Evolutionary conservation across 192 early-diverging fungal species (phyloP).

Genomic region (Coemansia sp.): DNA sequence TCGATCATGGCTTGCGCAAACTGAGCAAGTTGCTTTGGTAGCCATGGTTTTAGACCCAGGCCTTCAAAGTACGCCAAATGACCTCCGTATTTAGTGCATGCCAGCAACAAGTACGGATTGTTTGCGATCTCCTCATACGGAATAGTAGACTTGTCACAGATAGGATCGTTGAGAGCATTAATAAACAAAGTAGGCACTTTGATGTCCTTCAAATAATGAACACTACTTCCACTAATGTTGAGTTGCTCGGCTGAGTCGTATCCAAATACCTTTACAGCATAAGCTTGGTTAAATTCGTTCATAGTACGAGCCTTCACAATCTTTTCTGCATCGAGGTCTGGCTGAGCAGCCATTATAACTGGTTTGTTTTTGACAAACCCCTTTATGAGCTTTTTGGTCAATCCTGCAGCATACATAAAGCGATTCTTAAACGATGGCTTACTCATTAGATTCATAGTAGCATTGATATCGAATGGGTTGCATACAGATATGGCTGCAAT

Average conservation of each 20-base stretch:
- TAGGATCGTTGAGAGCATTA: conserved; percentile 87
- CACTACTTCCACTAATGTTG: conserved; percentile 62
- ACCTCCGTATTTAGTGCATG: conserved; percentile 77
- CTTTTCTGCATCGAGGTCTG: conserved; percentile 30
- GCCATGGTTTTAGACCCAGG: conserved; percentile 53
- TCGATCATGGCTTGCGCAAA: conserved; percentile 51
- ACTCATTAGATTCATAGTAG: conserved; percentile 47
- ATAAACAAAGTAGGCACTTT: conserved; percentile 79
- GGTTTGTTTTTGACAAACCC: conserved; percentile 51
- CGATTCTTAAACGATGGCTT: conserved; percentile 55
- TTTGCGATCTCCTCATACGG: conserved; percentile 69
- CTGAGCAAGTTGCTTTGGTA: conserved; percentile 60
- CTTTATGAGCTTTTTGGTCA: conserved; percentile 56
- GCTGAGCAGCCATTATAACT: conserved; percentile 53
- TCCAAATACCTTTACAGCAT: conserved; percentile 70
- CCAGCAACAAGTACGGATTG: conserved; percentile 83
- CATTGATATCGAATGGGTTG: conserved; percentile 84
- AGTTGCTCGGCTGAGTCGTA: conserved; percentile 80
- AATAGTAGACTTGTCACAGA: conserved; percentile 64
- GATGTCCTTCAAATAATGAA: conserved; percentile 58
- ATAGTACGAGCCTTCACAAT: conserved; percentile 61
- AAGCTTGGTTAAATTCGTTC: conserved; percentile 78
- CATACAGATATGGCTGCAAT: conserved; percentile 73
- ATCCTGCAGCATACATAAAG: conserved; percentile 60
- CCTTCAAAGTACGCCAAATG: conserved; percentile 81